A percentile compares a stretch with the other conserved stretches of the same genome.
Evolutionary conservation across 306 rosid species (phyloP).

Genomic region (Prinsepia uniflora): DNA sequence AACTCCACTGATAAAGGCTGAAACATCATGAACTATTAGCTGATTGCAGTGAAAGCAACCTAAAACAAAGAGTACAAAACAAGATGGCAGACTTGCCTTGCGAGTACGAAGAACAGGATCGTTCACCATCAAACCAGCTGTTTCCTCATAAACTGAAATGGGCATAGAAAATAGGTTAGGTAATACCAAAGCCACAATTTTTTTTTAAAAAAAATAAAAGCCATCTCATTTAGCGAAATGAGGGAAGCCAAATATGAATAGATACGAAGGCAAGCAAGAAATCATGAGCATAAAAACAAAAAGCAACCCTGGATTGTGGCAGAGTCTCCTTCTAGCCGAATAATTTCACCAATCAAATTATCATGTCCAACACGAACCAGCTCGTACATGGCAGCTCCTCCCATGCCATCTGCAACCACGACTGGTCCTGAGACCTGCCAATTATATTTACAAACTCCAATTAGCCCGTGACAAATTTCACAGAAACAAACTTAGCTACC

Average conservation of each 20-base stretch:
- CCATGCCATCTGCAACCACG: conserved; percentile 97
- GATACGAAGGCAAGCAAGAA: neutral
- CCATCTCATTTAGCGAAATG: neutral
- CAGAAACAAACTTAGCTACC: neutral
- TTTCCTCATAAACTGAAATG: conserved; percentile 91
- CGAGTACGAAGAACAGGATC: conserved; percentile 96
- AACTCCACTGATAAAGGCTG: conserved; percentile 99
- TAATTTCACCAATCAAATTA: conserved; percentile 93
- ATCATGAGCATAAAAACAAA: neutral
- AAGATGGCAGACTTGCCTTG: conserved; percentile 48
- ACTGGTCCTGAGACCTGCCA: conserved; percentile 97
- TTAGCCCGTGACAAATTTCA: neutral
- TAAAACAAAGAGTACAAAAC: conserved; percentile 5
- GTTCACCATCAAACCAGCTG: conserved; percentile 90
- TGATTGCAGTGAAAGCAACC: conserved; percentile 13
- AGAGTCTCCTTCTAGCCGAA: conserved; percentile 93
- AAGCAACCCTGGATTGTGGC: conserved; percentile 93
- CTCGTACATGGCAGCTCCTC: conserved; percentile 99
- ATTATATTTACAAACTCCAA: conserved; percentile 3
- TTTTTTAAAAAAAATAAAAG: too few species aligned
- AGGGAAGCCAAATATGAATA: neutral
- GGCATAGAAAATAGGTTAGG: conserved; percentile 2
- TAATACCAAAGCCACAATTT: neutral
- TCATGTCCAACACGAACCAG: conserved; percentile 93
- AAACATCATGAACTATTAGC: conserved; percentile 25